Percentiles rank a stretch among this genome's conserved stretches.
Evolutionary conservation across 768 basidiomycete genomes (phyloP).

Genomic region (Rickenella mellea): DNA sequence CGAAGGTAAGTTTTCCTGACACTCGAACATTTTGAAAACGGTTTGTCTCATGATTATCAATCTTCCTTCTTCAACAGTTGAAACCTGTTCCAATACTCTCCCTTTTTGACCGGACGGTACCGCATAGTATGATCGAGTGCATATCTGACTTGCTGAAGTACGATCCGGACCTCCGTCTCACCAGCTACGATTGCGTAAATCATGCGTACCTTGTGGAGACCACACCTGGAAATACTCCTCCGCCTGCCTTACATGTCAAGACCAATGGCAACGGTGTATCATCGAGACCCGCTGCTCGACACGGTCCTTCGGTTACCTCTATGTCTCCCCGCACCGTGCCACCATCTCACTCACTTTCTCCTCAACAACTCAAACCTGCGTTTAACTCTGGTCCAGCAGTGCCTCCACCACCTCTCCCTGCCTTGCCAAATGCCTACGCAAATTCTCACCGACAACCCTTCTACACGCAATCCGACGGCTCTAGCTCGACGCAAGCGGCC

Average conservation of each 20-base stretch:
- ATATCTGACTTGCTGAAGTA: conserved; percentile 89
- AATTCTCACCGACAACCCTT: conserved; percentile 45
- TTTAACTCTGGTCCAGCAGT: conserved; percentile 32
- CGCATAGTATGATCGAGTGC: conserved; percentile 77
- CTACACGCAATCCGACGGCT: conserved; percentile 20
- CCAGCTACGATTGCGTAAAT: conserved; percentile 77
- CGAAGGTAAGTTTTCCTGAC: conserved; percentile 51
- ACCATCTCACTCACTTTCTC: conserved; percentile 41
- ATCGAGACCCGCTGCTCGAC: conserved; percentile 32
- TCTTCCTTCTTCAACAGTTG: conserved; percentile 29
- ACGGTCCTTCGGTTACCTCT: conserved; percentile 27
- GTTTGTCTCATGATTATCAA: conserved; percentile 6
- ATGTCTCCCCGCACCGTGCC: conserved; percentile 33
- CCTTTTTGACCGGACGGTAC: conserved; percentile 72
- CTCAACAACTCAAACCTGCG: conserved; percentile 23
- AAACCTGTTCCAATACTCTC: conserved; percentile 57
- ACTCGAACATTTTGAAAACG: conserved; percentile 4
- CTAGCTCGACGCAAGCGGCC: neutral
- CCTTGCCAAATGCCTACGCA: conserved; percentile 36
- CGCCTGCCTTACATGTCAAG: conserved; percentile 31
- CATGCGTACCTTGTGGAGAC: conserved; percentile 87
- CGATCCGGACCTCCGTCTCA: conserved; percentile 81
- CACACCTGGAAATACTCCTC: conserved; percentile 53
- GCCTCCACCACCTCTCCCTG: conserved; percentile 27
- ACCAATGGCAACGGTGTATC: conserved; percentile 16